phyloP scores from a whole-genome alignment of 805 yeast species.

The Lipomyces japonicus region DNA sequence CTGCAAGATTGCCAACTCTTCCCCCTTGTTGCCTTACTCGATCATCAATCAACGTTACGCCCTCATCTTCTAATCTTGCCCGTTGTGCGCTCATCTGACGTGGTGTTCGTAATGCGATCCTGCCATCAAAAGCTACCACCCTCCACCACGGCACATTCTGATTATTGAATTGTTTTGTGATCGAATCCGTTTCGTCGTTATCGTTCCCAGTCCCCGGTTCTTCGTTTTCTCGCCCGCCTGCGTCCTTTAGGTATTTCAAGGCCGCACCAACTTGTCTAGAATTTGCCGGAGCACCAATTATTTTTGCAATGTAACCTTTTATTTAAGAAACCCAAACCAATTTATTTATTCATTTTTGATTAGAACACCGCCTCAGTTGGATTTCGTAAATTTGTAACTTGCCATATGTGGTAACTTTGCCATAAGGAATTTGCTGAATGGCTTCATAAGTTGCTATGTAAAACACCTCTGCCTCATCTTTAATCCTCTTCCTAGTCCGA shows the following conservation, averaged over 20 bases:
- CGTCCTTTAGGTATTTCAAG: slow-evolving; percentile 47
- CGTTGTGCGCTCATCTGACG: slow-evolving; percentile 41
- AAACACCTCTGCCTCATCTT: slow-evolving; percentile 53
- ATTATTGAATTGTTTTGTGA: slow-evolving; percentile 32
- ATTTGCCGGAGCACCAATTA: slow-evolving; percentile 59
- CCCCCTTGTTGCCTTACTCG: slow-evolving; percentile 39
- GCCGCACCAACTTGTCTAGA: slow-evolving; percentile 74
- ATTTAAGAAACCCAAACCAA: background rate
- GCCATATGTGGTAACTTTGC: slow-evolving; percentile 67
- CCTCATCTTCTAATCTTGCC: slow-evolving; percentile 47
- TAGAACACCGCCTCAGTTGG: background rate
- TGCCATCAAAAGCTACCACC: slow-evolving; percentile 61
- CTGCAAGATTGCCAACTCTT: slow-evolving; percentile 35
- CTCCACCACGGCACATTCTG: slow-evolving; percentile 76
- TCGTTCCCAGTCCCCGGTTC: background rate
- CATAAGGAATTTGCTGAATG: slow-evolving; percentile 54
- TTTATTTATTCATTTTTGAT: background rate
- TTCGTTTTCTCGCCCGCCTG: slow-evolving; percentile 16
- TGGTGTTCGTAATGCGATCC: slow-evolving; percentile 51
- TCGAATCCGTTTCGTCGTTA: background rate
- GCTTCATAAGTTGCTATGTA: slow-evolving; percentile 57
- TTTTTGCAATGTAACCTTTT: slow-evolving; percentile 61
- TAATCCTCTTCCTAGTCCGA: too few relatives aligned
- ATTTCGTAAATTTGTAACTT: slow-evolving; percentile 24
- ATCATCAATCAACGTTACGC: slow-evolving; percentile 46